Percentiles rank a stretch among this genome's conserved stretches.
Conservation (phyloP, 139 green algal species). For the Gonium pectorale region DNA sequence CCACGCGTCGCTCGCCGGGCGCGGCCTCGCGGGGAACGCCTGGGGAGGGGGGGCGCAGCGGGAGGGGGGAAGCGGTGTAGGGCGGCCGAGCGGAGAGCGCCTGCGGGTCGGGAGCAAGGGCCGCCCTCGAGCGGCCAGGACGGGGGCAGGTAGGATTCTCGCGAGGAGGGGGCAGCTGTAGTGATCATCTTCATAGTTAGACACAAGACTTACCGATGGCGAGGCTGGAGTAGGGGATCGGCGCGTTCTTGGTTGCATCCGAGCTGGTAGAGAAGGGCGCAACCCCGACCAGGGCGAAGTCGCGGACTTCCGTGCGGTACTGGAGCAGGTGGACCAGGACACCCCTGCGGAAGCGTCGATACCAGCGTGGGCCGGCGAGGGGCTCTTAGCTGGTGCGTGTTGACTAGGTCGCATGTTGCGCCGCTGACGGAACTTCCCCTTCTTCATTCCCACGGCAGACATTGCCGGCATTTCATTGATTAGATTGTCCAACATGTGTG, state of each 20-base stretch:
- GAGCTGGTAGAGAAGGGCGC: neutral
- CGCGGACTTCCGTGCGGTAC: neutral
- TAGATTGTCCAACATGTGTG: too few relatives aligned
- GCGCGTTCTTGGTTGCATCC: neutral
- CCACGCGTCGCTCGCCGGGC: conserved; percentile 77
- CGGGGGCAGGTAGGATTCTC: neutral
- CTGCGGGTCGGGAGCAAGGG: neutral
- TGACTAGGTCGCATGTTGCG: too few relatives aligned
- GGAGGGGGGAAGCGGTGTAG: neutral
- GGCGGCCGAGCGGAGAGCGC: neutral
- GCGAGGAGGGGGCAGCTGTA: too few relatives aligned
- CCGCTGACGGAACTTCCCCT: too few relatives aligned
- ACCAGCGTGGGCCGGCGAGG: too few relatives aligned
- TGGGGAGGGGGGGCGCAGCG: conserved; percentile 30
- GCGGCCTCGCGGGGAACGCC: conserved; percentile 81
- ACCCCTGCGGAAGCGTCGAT: too few relatives aligned
- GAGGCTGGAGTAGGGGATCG: conserved; percentile 9
- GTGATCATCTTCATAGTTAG: neutral
- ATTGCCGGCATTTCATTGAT: too few relatives aligned
- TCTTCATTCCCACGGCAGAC: too few relatives aligned
- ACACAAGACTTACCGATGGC: conserved; percentile 4
- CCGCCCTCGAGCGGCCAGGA: neutral
- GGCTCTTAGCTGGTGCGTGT: too few relatives aligned
- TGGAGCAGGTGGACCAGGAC: neutral
- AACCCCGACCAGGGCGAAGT: conserved; percentile 1